These are phyloP conservation scores for Elsinoe ampelina DNA, from an alignment of 2,329 filamentous ascomycete genomes.

Conservation along the genomic window DNA sequence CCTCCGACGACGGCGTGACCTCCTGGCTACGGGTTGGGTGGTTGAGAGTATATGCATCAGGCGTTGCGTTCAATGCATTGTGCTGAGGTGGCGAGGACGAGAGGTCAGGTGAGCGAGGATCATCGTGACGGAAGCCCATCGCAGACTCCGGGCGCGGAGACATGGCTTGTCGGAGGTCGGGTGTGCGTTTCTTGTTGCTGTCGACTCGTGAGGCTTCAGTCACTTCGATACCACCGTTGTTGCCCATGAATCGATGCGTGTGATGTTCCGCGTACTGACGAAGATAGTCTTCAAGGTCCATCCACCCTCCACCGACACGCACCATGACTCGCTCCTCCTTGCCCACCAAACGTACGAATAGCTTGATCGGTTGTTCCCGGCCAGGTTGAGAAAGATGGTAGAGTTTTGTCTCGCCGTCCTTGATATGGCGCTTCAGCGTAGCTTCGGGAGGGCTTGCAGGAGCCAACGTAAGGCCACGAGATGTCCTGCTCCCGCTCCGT, in stretches of 20 bases:
- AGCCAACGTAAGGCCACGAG: conserved; percentile 22
- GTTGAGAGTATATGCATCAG: not conserved
- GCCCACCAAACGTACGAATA: conserved; percentile 87
- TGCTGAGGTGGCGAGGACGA: not conserved
- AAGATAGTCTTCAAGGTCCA: conserved; percentile 87
- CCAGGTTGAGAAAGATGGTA: conserved; percentile 84
- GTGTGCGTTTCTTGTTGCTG: conserved; percentile 1
- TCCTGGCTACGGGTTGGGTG: not conserved
- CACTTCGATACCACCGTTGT: conserved; percentile 49
- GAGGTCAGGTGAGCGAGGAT: not conserved
- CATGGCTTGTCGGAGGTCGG: conserved; percentile 14
- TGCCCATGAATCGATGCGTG: conserved; percentile 56
- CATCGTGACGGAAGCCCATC: conserved; percentile 10
- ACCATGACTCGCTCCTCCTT: conserved; percentile 97
- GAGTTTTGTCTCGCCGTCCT: conserved; percentile 63
- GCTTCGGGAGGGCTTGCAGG: conserved; percentile 26
- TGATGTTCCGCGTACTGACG: conserved; percentile 91
- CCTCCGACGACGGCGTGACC: not conserved
- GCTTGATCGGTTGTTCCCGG: conserved; percentile 80
- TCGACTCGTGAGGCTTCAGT: conserved; percentile 30
- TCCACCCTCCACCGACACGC: conserved; percentile 95
- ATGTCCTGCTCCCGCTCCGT: not conserved
- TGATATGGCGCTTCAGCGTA: conserved; percentile 10
- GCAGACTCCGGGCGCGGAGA: conserved; percentile 14
- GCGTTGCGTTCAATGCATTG: not conserved